Percentiles rank a stretch among this genome's conserved stretches.
Conservation (phyloP, 164 flowering plant species). For the Dillenia suffruticosa region DNA sequence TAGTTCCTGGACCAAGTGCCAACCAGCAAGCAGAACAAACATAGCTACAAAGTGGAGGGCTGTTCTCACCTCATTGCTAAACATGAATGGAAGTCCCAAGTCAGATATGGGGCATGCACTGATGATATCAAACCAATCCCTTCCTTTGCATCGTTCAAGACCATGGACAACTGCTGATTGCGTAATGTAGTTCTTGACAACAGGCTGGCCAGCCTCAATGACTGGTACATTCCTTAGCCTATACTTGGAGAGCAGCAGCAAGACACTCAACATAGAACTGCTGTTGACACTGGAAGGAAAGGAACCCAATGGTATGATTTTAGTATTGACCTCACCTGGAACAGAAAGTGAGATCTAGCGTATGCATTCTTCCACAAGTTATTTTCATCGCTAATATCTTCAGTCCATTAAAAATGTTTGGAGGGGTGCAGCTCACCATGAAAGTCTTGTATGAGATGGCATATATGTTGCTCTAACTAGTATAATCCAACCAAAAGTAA, state of each 20-base stretch:
- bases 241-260: slow-evolving; percentile 81
- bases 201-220: slow-evolving; percentile 58
- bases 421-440: too few relatives aligned
- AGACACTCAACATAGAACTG: slow-evolving; percentile 77
- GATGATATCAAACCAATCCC: slow-evolving; percentile 91
- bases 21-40: too few relatives aligned
- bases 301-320: slow-evolving; percentile 84
- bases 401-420: too few relatives aligned
- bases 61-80: slow-evolving; percentile 42
- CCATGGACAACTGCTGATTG: slow-evolving; percentile 85
- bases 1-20: too few relatives aligned
- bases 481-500: too few relatives aligned
- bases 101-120: slow-evolving; percentile 56
- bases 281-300: slow-evolving; percentile 67
- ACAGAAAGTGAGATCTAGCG: slow-evolving; percentile 4
- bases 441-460: too few relatives aligned
- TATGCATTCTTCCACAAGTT: too few relatives aligned
- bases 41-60: too few relatives aligned
- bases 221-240: slow-evolving; percentile 85
- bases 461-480: too few relatives aligned
- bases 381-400: too few relatives aligned
- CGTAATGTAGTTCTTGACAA: slow-evolving; percentile 76
- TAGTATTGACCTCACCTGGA: slow-evolving; percentile 66
- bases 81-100: slow-evolving; percentile 89
- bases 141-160: slow-evolving; percentile 71